A percentile compares a stretch with the other conserved stretches of the same genome.
These are phyloP conservation scores for Platanthera zijinensis DNA, from an alignment of 106 monocot genomes.

Conservation along the genomic window DNA sequence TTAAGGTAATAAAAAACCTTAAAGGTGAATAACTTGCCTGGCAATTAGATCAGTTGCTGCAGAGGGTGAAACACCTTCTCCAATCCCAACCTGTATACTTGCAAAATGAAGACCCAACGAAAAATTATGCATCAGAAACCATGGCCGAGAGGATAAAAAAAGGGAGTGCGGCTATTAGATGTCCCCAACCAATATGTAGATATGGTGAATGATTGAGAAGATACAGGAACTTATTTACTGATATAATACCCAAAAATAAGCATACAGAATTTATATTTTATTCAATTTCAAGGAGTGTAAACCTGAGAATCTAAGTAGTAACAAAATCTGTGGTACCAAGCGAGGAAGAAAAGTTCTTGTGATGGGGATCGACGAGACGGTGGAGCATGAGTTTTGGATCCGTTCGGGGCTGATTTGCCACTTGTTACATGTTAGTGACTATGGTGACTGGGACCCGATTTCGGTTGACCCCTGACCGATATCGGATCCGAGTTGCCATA, in stretches of 20 bases:
- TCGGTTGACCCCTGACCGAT: too few relatives aligned
- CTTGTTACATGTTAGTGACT: too few relatives aligned
- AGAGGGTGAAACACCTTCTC: conserved; percentile 98
- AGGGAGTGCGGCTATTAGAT: background rate
- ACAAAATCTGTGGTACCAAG: background rate
- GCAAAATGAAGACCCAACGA: conserved; percentile 12
- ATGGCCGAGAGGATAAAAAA: background rate
- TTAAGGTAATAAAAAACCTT: background rate
- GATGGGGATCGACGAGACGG: too few relatives aligned
- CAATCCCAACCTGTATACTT: conserved; percentile 79
- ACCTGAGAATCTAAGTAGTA: background rate
- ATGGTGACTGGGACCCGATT: too few relatives aligned
- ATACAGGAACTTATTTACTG: background rate
- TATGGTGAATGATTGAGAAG: background rate
- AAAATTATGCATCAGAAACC: background rate
- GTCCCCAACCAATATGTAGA: background rate
- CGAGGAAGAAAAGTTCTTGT: background rate
- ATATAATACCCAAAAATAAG: background rate
- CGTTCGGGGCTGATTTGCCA: too few relatives aligned
- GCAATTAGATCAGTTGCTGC: conserved; percentile 98
- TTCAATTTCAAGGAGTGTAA: background rate
- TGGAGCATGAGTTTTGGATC: too few relatives aligned
- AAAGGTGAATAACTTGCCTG: conserved; percentile 42
- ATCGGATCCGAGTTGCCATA: too few relatives aligned
- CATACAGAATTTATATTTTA: background rate